Evolutionary conservation across 75 land plant genomes (phyloP).

Genomic region (Larix kaempferi): DNA sequence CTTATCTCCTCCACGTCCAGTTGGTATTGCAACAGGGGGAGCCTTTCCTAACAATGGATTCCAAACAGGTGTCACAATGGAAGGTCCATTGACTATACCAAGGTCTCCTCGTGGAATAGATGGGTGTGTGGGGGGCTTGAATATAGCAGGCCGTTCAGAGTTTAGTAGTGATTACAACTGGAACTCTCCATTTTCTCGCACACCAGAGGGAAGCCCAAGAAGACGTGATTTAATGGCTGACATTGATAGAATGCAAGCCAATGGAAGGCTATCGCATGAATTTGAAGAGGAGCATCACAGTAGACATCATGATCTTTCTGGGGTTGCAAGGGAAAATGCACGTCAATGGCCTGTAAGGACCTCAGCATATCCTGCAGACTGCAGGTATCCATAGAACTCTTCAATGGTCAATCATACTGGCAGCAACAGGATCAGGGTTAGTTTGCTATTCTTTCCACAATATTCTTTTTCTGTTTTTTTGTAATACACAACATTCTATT

Average conservation of each 20-base stretch:
- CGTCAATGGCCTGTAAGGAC: background rate
- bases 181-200: constrained; percentile 8
- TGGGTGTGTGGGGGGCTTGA: background rate
- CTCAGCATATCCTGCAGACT: background rate
- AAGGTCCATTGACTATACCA: background rate
- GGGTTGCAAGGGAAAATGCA: background rate
- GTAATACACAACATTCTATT: too few relatives aligned
- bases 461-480: too few relatives aligned
- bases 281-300: constrained; percentile 7
- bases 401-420: too few relatives aligned
- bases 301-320: background rate
- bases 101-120: background rate
- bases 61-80: background rate
- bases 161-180: constrained; percentile 1
- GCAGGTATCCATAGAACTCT: too few relatives aligned
- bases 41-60: background rate
- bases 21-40: background rate
- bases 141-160: constrained; percentile 1
- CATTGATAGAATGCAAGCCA: background rate
- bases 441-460: too few relatives aligned
- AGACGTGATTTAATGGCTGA: background rate
- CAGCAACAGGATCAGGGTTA: too few relatives aligned
- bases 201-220: constrained; percentile 9
- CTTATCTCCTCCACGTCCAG: constrained; percentile 25
- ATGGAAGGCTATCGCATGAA: background rate